A percentile compares a stretch with the other conserved stretches of the same genome.
These are phyloP conservation scores for Phytophthora idaei DNA, from an alignment of 352 stramenopile species.

Conservation along the genomic window DNA sequence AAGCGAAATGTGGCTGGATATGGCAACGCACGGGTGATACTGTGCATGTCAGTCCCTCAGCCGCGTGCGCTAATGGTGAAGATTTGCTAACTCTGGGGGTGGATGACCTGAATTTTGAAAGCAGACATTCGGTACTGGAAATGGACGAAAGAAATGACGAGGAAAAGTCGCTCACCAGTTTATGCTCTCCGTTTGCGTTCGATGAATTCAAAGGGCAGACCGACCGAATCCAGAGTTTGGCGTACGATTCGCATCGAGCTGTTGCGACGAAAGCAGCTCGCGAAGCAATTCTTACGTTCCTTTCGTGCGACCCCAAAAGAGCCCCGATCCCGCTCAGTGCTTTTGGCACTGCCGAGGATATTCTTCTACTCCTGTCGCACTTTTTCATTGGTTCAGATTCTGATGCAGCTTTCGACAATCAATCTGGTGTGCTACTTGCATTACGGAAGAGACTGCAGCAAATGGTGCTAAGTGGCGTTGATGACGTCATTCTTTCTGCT, in stretches of 20 bases:
- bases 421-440: constrained; percentile 22
- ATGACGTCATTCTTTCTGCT: constrained; percentile 24
- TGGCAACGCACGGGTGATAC: constrained; percentile 45
- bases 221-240: constrained; percentile 61
- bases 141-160: constrained; percentile 71
- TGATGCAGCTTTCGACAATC: constrained; percentile 32
- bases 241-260: constrained; percentile 65
- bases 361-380: constrained; percentile 55
- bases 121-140: constrained; percentile 44
- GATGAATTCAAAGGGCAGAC: constrained; percentile 71
- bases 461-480: constrained; percentile 25
- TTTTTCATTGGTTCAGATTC: constrained; percentile 34
- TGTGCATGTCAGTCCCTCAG: constrained; percentile 32
- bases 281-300: constrained; percentile 45
- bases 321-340: constrained; percentile 26
- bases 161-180: constrained; percentile 53
- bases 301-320: constrained; percentile 28
- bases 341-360: constrained; percentile 45
- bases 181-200: constrained; percentile 69
- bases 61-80: constrained; percentile 40
- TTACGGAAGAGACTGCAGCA: constrained; percentile 32
- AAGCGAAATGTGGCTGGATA: constrained; percentile 44
- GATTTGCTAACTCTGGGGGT: constrained; percentile 68
- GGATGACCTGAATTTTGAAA: constrained; percentile 51
- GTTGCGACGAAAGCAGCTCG: constrained; percentile 63